Evolutionary conservation across 495 filamentous ascomycete species (phyloP), one percentile per base, ranked within the genome.

Genomic region (Penicillium parvum): DNA sequence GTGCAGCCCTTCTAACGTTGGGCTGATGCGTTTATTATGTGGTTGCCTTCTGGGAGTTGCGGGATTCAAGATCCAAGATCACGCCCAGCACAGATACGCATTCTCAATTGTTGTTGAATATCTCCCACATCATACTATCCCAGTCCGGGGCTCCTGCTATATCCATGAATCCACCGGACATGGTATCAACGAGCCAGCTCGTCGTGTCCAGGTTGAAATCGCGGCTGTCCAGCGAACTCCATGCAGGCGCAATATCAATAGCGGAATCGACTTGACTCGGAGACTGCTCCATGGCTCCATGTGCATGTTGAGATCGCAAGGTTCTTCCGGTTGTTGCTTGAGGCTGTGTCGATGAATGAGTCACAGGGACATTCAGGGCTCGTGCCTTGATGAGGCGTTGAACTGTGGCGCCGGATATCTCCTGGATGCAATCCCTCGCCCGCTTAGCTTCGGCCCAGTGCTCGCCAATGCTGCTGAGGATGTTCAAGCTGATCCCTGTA

Each of bases 401-500:
- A 9, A 71, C 52, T 3, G 65, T 72, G 6, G 58, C 58, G 12
- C 53, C 47, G 1, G 63, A 68, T 34, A 72, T 32, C 21, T 73
- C 63, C 21, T 69, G 62, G 19, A 73, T 55, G 15, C 68, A 65
- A 37, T 75, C 69, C 5, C 71, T 55, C 1, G 67, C 68, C 23
- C 67, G 41, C 34, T 63, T 64, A 8, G 71, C 69, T 38, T 69
- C 67, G 4, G 53, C 43, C 68, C 70, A 75, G 47, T 73, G 60
- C 19, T 75, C 70, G 7, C 67, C 71, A 14, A 71, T 66, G 16
- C 68, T 68, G 45, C 70, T 72, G 9, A 75, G 62, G 12, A 74
- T 63, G 23, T 64, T 68, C 38, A 64, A 50, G 16, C 61, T 51
- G n/a, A 59, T 60, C 20, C 58, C 54, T n/a, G 66, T 52, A 33